Evolutionary conservation across 371 early-diverging fungal species (phyloP), one percentile per base, ranked within the genome.

Genomic region (Mucor velutinosus): DNA sequence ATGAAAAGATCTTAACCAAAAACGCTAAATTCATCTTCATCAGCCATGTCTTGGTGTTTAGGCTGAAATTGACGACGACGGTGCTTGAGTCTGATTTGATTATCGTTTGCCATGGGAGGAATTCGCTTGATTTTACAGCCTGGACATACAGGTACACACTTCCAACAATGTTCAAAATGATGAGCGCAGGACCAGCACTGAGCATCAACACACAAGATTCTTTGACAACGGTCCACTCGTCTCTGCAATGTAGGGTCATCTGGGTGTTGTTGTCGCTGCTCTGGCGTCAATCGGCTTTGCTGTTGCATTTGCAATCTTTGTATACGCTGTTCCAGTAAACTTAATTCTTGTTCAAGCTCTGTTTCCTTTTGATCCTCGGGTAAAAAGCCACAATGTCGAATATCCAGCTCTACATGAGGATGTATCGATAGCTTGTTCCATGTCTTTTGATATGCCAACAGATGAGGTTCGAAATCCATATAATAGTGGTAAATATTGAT

Each of bases 61-160:
- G 39, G 60, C n/a, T 35, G 33, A 47, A 15, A 32, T 25, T 64
- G 58, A 41, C 49, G 62, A 11, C 51, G 45, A 21, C 51, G 45
- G 12, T 60, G 7, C 15, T 68, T 70, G 7, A 65, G 41, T 47
- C 56, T 64, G 4, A 56, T 62, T 29, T 73, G 72, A 7, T 76
- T 68, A 35, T 74, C 79, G 51, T 79, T 81, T 3, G 74, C 79
- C 56, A 74, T 60, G 0, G 82, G 82, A 17, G 79, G 77, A 30
- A 79, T 53, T 21, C 82, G 70, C 33, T 64, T 77, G 8, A 58
- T n/a, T 19, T 62, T 55, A 47, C 82, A 81, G 0, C 74, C 74
- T 19, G 17, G 33, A 56, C 82, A 81, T 1, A 62, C 49, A 7
- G 76, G 63, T 7, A 62, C 73, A 56, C 82, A 81, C 21, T 58